Percentiles rank a stretch among this genome's conserved stretches.
Evolutionary conservation across 441 rosid species (phyloP).

Genomic region (Adansonia rubrostipa): DNA sequence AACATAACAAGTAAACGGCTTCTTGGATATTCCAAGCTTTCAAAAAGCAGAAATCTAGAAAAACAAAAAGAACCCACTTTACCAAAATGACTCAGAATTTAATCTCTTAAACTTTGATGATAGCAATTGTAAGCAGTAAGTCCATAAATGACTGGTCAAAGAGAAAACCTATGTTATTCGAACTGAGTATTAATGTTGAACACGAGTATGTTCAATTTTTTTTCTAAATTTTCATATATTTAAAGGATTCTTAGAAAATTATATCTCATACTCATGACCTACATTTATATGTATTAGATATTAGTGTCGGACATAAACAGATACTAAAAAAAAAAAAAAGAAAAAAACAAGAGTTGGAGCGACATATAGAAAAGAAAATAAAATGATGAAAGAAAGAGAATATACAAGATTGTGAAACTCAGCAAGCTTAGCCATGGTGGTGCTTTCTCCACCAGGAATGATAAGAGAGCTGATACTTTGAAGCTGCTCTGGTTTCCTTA

Average conservation of each 20-base stretch:
- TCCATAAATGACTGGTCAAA: background rate
- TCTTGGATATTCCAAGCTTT: background rate
- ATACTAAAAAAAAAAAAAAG: no score
- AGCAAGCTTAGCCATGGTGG: constrained; percentile 98
- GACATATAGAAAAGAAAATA: no score
- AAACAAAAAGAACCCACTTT: background rate
- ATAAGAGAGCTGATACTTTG: constrained; percentile 70
- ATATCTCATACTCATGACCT: no score
- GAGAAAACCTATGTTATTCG: no score
- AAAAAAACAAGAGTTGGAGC: no score
- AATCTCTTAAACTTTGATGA: background rate
- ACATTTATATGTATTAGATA: no score
- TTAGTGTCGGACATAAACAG: no score
- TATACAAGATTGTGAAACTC: constrained; percentile 77
- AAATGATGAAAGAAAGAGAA: background rate
- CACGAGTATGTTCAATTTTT: no score
- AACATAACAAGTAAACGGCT: background rate
- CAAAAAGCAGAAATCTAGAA: background rate
- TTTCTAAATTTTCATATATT: no score
- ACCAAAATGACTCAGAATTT: background rate
- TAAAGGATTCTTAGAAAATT: no score
- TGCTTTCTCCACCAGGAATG: constrained; percentile 98
- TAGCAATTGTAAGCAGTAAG: background rate
- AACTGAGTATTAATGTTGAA: no score
- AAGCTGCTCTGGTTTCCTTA: constrained; percentile 88